Evolutionary conservation across 352 stramenopile species (phyloP).

Genomic region (Globisporangium radiosum): DNA sequence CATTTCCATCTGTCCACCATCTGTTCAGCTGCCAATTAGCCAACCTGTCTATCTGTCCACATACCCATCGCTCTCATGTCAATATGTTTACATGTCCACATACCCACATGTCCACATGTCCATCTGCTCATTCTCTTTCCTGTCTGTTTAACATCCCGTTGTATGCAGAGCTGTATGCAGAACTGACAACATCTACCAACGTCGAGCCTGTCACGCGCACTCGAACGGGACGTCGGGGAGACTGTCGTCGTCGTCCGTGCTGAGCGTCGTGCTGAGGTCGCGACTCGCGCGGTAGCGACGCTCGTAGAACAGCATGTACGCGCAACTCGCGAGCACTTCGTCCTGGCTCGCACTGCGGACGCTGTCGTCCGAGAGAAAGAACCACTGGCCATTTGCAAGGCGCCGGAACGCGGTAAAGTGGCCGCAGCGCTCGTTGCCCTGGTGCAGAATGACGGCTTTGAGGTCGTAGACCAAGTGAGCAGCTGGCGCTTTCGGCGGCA

Average conservation of each 20-base stretch:
- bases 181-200: no score
- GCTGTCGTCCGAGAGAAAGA: constrained; percentile 80
- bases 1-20: background rate
- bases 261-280: constrained; percentile 15
- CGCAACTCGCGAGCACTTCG: constrained; percentile 70
- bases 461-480: constrained; percentile 64
- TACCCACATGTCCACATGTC: background rate
- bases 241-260: constrained; percentile 33
- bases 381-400: constrained; percentile 58
- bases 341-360: constrained; percentile 47
- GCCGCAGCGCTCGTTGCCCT: constrained; percentile 78
- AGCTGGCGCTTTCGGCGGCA: constrained; percentile 6
- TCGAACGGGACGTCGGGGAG: constrained; percentile 47
- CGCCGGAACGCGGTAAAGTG: constrained; percentile 85
- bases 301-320: constrained; percentile 91
- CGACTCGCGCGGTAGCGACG: constrained; percentile 42
- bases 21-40: background rate
- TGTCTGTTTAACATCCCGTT: background rate
- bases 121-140: background rate
- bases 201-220: background rate
- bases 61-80: background rate
- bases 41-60: background rate
- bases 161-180: no score
- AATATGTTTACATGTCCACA: no score
- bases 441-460: constrained; percentile 76